Evolutionary conservation across 805 yeast species (phyloP).

Genomic region (Vanderwaltozyma tropicalis): DNA sequence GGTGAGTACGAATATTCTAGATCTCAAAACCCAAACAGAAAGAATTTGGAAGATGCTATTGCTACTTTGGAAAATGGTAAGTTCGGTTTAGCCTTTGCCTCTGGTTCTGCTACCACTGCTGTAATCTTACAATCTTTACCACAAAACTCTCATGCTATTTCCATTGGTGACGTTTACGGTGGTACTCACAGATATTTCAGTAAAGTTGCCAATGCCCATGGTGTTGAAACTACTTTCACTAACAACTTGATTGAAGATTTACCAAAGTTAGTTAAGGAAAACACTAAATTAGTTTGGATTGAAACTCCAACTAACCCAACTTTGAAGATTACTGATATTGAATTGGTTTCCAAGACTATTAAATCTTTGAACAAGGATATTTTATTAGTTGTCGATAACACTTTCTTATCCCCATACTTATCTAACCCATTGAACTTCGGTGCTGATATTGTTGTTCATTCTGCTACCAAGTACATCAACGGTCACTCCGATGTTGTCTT

Average conservation of each 20-base stretch:
- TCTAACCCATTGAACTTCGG: constrained; percentile 77
- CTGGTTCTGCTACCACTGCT: constrained; percentile 84
- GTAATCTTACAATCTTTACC: constrained; percentile 64
- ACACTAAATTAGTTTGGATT: constrained; percentile 74
- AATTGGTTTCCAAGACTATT: constrained; percentile 47
- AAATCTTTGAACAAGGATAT: constrained; percentile 42
- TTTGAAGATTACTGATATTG: constrained; percentile 64
- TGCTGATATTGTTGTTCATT: constrained; percentile 81
- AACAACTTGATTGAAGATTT: constrained; percentile 52
- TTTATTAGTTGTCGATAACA: constrained; percentile 72
- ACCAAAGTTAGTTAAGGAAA: constrained; percentile 42
- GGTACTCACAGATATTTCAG: constrained; percentile 89
- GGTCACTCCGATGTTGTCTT: constrained; percentile 89
- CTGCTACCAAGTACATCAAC: constrained; percentile 82
- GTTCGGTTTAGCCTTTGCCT: constrained; percentile 65
- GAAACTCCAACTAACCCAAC: constrained; percentile 89
- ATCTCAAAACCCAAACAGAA: constrained; percentile 80
- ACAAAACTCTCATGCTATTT: constrained; percentile 60
- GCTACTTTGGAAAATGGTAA: constrained; percentile 72
- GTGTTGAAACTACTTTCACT: constrained; percentile 59
- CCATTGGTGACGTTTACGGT: constrained; percentile 82
- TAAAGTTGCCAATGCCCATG: constrained; percentile 72
- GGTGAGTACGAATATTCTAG: constrained; percentile 79
- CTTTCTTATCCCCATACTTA: constrained; percentile 78
- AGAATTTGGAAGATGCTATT: constrained; percentile 64